A percentile compares a stretch with the other conserved stretches of the same genome.
Conservation (phyloP, 768 basidiomycete genomes). For the Suillus sp. region DNA sequence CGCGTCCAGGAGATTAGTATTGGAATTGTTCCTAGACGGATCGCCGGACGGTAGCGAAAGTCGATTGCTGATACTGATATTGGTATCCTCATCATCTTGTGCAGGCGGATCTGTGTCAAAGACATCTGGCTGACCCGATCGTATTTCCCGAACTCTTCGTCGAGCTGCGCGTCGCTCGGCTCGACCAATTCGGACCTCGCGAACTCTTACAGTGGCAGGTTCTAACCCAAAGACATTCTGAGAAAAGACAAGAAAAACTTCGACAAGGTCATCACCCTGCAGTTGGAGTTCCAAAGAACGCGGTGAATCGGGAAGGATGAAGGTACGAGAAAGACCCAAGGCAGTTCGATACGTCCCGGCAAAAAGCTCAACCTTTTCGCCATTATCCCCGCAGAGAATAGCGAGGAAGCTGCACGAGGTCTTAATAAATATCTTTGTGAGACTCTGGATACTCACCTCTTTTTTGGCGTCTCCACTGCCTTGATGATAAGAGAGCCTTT, state of each 20-base stretch:
- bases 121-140: slow-evolving; percentile 48
- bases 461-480: slow-evolving; percentile 86
- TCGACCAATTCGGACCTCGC: slow-evolving; percentile 88
- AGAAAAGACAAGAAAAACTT: slow-evolving; percentile 87
- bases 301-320: slow-evolving; percentile 90
- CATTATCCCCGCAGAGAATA: slow-evolving; percentile 89
- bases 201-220: slow-evolving; percentile 91
- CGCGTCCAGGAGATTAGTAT: slow-evolving; percentile 28
- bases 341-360: slow-evolving; percentile 91
- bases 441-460: slow-evolving; percentile 57
- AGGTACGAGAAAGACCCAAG: slow-evolving; percentile 86
- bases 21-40: slow-evolving; percentile 31
- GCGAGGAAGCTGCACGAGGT: slow-evolving; percentile 71
- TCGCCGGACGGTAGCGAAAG: slow-evolving; percentile 47
- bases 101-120: slow-evolving; percentile 47
- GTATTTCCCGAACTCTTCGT: slow-evolving; percentile 71
- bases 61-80: slow-evolving; percentile 64
- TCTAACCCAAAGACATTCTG: slow-evolving; percentile 93
- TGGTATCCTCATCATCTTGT: slow-evolving; percentile 52
- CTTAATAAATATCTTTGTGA: slow-evolving; percentile 13
- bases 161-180: slow-evolving; percentile 86
- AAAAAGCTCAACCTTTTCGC: slow-evolving; percentile 92
- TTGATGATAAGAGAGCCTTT: slow-evolving; percentile 84
- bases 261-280: slow-evolving; percentile 91
- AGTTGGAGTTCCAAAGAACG: slow-evolving; percentile 84